These are phyloP conservation scores for Alternaria panax DNA, from an alignment of 2,329 filamentous ascomycete genomes.

Conservation along the genomic window DNA sequence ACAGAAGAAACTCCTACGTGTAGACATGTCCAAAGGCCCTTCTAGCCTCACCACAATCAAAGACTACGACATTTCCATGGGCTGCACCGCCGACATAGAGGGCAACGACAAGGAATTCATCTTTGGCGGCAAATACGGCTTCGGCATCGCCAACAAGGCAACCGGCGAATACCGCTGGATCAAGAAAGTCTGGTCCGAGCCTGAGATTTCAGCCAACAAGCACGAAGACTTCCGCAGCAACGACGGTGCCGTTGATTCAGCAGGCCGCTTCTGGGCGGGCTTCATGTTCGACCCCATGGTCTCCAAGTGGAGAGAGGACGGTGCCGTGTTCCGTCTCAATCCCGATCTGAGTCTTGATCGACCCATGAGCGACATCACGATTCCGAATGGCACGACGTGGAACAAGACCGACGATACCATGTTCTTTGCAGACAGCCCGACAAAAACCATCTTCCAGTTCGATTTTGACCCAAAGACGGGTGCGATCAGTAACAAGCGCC, in stretches of 20 bases:
- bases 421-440: slow-evolving; percentile 84
- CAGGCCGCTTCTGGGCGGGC: slow-evolving; percentile 84
- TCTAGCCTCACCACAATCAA: slow-evolving; percentile 62
- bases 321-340: slow-evolving; percentile 76
- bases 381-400: slow-evolving; percentile 88
- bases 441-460: slow-evolving; percentile 73
- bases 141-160: slow-evolving; percentile 75
- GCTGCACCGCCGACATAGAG: slow-evolving; percentile 76
- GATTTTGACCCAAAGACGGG: slow-evolving; percentile 74
- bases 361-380: slow-evolving; percentile 70
- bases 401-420: slow-evolving; percentile 74
- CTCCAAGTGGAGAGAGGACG: slow-evolving; percentile 65
- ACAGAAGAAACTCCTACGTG: slow-evolving; percentile 74
- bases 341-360: slow-evolving; percentile 66
- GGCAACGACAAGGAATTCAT: slow-evolving; percentile 73
- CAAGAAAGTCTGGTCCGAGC: slow-evolving; percentile 62
- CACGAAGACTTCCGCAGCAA: slow-evolving; percentile 70
- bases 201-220: slow-evolving; percentile 56
- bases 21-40: slow-evolving; percentile 70
- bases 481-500: slow-evolving; percentile 70
- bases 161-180: slow-evolving; percentile 65
- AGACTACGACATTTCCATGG: slow-evolving; percentile 65
- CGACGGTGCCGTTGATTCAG: slow-evolving; percentile 81
- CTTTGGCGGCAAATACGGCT: slow-evolving; percentile 81
- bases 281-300: slow-evolving; percentile 82